Conservation (phyloP, 2,329 filamentous ascomycete species). For the Diaporthe citrichinensis region DNA sequence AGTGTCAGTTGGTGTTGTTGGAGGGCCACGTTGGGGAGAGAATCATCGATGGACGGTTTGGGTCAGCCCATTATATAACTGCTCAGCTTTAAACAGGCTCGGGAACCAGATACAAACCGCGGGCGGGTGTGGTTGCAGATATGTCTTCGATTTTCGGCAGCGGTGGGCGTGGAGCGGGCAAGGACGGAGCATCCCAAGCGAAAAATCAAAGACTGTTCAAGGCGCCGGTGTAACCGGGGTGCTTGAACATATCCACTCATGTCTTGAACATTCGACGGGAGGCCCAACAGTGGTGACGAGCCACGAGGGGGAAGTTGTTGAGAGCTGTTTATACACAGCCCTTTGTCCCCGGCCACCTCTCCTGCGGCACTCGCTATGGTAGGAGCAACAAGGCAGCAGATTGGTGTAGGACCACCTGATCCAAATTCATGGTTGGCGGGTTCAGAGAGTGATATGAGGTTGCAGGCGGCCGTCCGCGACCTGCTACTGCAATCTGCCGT, state of each 20-base stretch:
- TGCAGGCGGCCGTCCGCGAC: slow-evolving; percentile 38
- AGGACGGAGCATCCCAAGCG: slow-evolving; percentile 42
- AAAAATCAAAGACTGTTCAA: slow-evolving; percentile 41
- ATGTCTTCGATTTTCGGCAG: slow-evolving; percentile 42
- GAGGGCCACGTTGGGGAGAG: background rate
- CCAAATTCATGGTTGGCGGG: slow-evolving; percentile 40
- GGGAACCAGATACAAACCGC: slow-evolving; percentile 32
- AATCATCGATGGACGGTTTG: background rate
- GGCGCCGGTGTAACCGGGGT: slow-evolving; percentile 37
- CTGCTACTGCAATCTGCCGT: slow-evolving; percentile 43
- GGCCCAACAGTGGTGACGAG: slow-evolving; percentile 32
- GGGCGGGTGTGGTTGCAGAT: slow-evolving; percentile 39
- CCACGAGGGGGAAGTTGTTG: slow-evolving; percentile 32
- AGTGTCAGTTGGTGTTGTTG: slow-evolving; percentile 14
- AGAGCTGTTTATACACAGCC: slow-evolving; percentile 35
- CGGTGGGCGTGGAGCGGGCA: slow-evolving; percentile 35
- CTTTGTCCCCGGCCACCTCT: slow-evolving; percentile 34
- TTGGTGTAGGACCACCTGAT: slow-evolving; percentile 41
- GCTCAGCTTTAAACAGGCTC: background rate
- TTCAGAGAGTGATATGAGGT: slow-evolving; percentile 42
- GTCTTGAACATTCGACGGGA: slow-evolving; percentile 39
- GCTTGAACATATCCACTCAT: slow-evolving; percentile 41
- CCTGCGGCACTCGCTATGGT: slow-evolving; percentile 14
- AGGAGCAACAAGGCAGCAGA: slow-evolving; percentile 31
- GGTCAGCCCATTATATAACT: slow-evolving; percentile 37